These are phyloP conservation scores for Lodderomyces jiufengensis DNA, from an alignment of 1,139 yeast genomes.

Conservation along the genomic window DNA sequence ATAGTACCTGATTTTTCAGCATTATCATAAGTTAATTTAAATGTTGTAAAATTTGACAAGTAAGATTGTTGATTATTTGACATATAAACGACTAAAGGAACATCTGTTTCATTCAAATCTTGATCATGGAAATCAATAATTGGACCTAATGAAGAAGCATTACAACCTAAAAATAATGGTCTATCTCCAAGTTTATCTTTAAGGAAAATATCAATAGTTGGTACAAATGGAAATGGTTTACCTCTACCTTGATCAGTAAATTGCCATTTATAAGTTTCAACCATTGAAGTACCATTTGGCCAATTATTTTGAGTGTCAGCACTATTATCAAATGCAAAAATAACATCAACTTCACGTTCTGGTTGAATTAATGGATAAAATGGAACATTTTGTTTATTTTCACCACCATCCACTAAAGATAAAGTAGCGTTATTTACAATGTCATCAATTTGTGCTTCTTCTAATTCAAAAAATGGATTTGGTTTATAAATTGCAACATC, in stretches of 20 bases:
- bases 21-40: conserved; percentile 35
- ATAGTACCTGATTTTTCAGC: conserved; percentile 30
- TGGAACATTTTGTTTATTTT: conserved; percentile 77
- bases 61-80: conserved; percentile 31
- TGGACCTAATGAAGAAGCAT: conserved; percentile 25
- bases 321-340: conserved; percentile 83
- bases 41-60: conserved; percentile 37
- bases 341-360: conserved; percentile 65
- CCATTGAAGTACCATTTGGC: conserved; percentile 77
- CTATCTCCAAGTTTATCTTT: conserved; percentile 23
- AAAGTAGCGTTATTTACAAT: conserved; percentile 40
- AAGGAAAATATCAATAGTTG: conserved; percentile 27
- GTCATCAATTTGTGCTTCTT: conserved; percentile 18
- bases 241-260: conserved; percentile 40
- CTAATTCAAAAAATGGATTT: conserved; percentile 6
- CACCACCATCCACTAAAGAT: conserved; percentile 83
- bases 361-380: conserved; percentile 71
- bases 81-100: conserved; percentile 38
- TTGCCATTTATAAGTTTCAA: conserved; percentile 51
- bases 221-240: conserved; percentile 40
- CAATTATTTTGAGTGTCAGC: conserved; percentile 67
- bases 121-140: conserved; percentile 27
- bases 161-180: conserved; percentile 44
- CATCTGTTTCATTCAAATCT: conserved; percentile 27
- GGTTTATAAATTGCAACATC: conserved; percentile 15